Evolutionary conservation across 768 basidiomycete genomes (phyloP), one percentile per base, ranked within the genome.

Genomic region (Xerocomus brunneocitrinus): DNA sequence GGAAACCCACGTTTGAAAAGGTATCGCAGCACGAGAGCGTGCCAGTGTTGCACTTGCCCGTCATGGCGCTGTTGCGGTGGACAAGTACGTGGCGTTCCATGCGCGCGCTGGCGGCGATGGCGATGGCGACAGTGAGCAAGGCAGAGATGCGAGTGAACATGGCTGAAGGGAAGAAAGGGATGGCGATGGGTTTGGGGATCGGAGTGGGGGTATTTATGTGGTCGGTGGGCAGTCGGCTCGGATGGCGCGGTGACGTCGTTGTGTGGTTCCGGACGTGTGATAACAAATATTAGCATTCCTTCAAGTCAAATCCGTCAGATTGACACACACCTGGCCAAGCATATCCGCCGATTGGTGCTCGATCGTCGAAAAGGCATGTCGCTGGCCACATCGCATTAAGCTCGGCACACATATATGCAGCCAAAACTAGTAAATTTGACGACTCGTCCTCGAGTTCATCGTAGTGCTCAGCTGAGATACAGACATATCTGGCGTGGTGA

Each of bases 71-170:
- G 16, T 25, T 22, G 9, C 58, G 56, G 27, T 56, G 67, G 28
- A 44, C 10, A n/a, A 55, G 56, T 3, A 5, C 12, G 28, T 46
- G 65, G 14, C 58, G 59, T 10, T 63, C 61, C 52, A 63, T 58
- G 52, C 58, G 65, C 46, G 65, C 65, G 34, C 53, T 67, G 56
- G 60, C 39, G 31, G 50, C 47, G 47, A 59, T 28, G 34, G 65
- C 57, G 22, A 67, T 1, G 36, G 28, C 47, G 36, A 67, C 8
- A 19, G 60, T 40, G 42, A 67, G 25, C 27, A 67, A 35, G 34
- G 52, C 56, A 57, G 60, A 57, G 48, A 56, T 19, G 44, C 34
- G 65, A 54, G 54, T 8, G 51, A 65, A 65, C 65, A 67, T 67
- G 52, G 42, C 44, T 42, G 16, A 16, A 44, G 47, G 43, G 22